These are phyloP conservation scores for Talaromyces sp. DNA, from an alignment of 2,329 filamentous ascomycete species.

Conservation along the genomic window DNA sequence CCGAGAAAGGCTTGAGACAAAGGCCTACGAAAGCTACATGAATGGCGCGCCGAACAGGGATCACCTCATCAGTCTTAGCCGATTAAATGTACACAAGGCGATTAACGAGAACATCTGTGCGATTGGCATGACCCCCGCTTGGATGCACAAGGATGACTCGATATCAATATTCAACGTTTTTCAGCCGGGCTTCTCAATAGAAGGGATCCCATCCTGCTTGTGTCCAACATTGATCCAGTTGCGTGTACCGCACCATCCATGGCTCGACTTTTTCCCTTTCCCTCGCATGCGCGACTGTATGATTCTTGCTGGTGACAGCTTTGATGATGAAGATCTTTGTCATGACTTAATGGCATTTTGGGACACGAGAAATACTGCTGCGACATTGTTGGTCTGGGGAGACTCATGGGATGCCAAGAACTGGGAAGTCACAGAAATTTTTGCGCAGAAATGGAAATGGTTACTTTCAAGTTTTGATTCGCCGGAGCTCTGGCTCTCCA, in stretches of 20 bases:
- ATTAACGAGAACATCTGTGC: conserved; percentile 26
- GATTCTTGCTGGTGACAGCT: conserved; percentile 28
- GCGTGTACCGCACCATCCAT: conserved; percentile 33
- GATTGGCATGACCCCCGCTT: conserved; percentile 23
- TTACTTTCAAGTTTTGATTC: conserved; percentile 40
- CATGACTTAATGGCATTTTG: conserved; percentile 35
- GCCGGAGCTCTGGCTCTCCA: conserved; percentile 33
- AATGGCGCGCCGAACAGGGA: conserved; percentile 20
- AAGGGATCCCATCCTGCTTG: conserved; percentile 17
- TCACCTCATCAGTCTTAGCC: conserved; percentile 29
- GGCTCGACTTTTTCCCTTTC: conserved; percentile 48
- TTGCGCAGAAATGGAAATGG: conserved; percentile 41
- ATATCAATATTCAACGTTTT: conserved; percentile 22
- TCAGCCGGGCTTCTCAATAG: conserved; percentile 4
- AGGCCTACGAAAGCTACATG: conserved; percentile 8
- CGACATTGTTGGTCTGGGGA: conserved; percentile 41
- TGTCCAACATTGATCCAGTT: not conserved
- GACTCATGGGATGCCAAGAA: conserved; percentile 34
- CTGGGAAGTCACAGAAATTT: conserved; percentile 45
- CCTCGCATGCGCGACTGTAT: conserved; percentile 44
- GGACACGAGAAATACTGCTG: conserved; percentile 20
- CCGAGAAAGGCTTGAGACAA: conserved; percentile 8
- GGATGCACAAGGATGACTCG: conserved; percentile 17
- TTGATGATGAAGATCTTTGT: conserved; percentile 46
- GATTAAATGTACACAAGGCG: conserved; percentile 32